Conservation (phyloP, 1,139 yeast species). For the Kodamaea sp. region DNA sequence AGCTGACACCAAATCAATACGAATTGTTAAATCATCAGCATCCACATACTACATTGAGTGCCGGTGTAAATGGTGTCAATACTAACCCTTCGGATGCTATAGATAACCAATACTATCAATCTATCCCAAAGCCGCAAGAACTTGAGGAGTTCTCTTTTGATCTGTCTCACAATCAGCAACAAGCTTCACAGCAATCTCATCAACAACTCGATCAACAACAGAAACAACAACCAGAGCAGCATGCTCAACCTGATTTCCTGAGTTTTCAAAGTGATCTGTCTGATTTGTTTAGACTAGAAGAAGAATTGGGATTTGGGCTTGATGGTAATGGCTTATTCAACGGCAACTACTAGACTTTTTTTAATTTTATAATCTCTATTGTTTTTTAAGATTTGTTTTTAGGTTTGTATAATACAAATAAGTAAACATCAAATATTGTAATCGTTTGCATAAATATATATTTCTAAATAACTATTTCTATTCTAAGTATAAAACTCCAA, state of each 20-base stretch:
- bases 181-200: conserved; percentile 9
- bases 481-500: not conserved
- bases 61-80: conserved; percentile 33
- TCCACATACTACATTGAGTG: conserved; percentile 16
- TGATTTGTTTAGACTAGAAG: conserved; percentile 41
- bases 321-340: conserved; percentile 35
- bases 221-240: conserved; percentile 4
- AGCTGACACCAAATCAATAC: conserved; percentile 14
- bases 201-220: conserved; percentile 7
- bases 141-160: conserved; percentile 39
- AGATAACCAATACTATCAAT: conserved; percentile 30
- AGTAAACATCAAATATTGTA: not conserved
- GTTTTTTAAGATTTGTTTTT: too few species aligned
- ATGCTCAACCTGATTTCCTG: conserved; percentile 4
- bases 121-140: conserved; percentile 48
- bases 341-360: conserved; percentile 8
- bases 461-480: not conserved
- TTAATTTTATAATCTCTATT: conserved; percentile 3
- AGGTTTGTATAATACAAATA: not conserved
- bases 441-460: not conserved
- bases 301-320: conserved; percentile 46
- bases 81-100: conserved; percentile 25
- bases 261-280: conserved; percentile 8
- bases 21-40: conserved; percentile 11
- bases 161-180: conserved; percentile 10